Conservation (phyloP, 2,329 filamentous ascomycete genomes). For the Xylariomycetidae sp. region DNA sequence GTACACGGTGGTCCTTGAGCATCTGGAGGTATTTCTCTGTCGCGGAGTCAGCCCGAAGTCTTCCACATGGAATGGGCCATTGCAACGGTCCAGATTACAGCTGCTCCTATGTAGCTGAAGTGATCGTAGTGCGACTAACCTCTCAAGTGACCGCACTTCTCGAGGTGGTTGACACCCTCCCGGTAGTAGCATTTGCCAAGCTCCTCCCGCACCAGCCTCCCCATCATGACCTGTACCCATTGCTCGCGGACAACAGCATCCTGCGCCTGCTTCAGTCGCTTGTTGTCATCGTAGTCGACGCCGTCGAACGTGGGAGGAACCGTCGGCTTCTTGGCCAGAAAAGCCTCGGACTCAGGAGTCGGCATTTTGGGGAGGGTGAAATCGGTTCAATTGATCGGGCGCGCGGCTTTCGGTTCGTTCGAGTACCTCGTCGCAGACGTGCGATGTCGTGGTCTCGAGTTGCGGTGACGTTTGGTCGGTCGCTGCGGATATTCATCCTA, state of each 20-base stretch:
- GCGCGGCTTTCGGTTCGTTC: too few relatives aligned
- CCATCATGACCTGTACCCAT: conserved; percentile 89
- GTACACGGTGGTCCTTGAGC: conserved; percentile 69
- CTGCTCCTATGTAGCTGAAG: too few relatives aligned
- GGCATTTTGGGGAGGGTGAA: conserved; percentile 52
- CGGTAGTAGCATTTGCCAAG: conserved; percentile 79
- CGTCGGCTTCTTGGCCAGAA: conserved; percentile 77
- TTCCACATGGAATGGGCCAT: too few relatives aligned
- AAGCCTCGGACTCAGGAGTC: conserved; percentile 74
- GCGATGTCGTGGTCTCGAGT: conserved; percentile 1
- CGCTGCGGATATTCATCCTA: not conserved
- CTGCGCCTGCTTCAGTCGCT: conserved; percentile 73
- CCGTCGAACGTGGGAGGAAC: conserved; percentile 80
- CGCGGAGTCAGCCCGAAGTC: conserved; percentile 10
- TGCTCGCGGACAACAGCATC: conserved; percentile 79
- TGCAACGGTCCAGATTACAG: too few relatives aligned
- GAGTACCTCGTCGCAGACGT: too few relatives aligned
- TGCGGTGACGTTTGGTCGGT: not conserved
- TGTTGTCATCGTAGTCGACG: conserved; percentile 80
- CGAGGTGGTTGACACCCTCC: conserved; percentile 81
- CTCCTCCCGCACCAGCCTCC: conserved; percentile 73
- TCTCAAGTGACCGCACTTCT: conserved; percentile 78
- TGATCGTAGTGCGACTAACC: too few relatives aligned
- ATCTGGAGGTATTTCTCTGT: conserved; percentile 64
- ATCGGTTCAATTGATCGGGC: conserved; percentile 2